Conservation (phyloP, 1,284 basidiomycete species). For the Ustilago sp. region DNA sequence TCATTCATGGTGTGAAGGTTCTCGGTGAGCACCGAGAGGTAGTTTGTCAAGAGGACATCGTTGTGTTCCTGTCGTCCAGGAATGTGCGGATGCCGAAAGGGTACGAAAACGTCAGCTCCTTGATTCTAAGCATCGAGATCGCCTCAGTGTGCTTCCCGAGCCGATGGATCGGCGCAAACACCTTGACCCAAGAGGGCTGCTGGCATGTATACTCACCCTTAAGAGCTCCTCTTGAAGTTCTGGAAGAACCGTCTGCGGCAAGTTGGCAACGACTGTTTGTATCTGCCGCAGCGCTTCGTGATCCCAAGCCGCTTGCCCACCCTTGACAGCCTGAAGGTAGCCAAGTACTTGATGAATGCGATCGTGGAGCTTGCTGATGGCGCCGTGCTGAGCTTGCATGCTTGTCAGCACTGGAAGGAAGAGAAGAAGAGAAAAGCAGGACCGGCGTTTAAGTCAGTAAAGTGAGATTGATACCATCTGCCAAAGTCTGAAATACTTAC, state of each 20-base stretch:
- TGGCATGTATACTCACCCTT: conserved; percentile 26
- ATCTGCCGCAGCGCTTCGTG: conserved; percentile 85
- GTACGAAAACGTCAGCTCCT: conserved; percentile 8
- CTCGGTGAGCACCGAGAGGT: conserved; percentile 87
- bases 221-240: conserved; percentile 56
- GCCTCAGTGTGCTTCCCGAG: not conserved
- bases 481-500: conserved; percentile 59
- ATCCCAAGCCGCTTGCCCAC: conserved; percentile 50
- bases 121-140: not conserved
- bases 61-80: conserved; percentile 82
- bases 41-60: conserved; percentile 91
- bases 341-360: conserved; percentile 83
- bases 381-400: conserved; percentile 89
- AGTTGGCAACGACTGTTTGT: conserved; percentile 82
- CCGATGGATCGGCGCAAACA: not conserved
- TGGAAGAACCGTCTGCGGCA: conserved; percentile 47
- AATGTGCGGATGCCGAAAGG: not conserved
- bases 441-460: not conserved
- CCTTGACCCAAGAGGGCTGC: not conserved
- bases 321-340: conserved; percentile 72
- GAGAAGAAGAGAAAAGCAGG: not conserved
- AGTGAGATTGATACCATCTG: not conserved
- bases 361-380: conserved; percentile 94
- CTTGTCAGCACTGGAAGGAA: conserved; percentile 81
- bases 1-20: conserved; percentile 87